Evolutionary conservation across 768 basidiomycete species (phyloP), one percentile per base, ranked within the genome.

Genomic region (Ramaria rubella): DNA sequence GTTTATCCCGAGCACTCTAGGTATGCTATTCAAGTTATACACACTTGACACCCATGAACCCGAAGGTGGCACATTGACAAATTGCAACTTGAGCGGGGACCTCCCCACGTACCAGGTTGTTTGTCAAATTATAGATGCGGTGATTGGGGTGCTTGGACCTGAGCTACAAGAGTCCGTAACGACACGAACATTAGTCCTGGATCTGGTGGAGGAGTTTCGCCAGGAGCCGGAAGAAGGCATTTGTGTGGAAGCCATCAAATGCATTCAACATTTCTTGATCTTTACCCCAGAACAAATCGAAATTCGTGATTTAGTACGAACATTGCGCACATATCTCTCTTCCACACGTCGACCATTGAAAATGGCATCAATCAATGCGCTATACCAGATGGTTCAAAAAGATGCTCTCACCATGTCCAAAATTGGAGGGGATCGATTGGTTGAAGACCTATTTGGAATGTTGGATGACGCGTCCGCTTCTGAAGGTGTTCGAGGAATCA

Each of bases 311-410:
- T 77, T 94, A 7, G 87, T 97, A 24, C 73, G 78, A 40, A 83
- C 79, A 33, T 92, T 98, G 70, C 80, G 90, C 43, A 72, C 75
- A 1, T 82, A 97, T 69, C 78, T 98, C 21, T 81, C 82, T 0
- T 95, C 93, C 1, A 77, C 86, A 8, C 79, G 90, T 15, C 75
- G 92, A 38, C 89, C 92, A 5, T 78, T 96, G 54, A 96, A 94
- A 70, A 78, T 95, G 5, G 94, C 94, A 11, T 90, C 94, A 0
- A 95, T 98, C 69, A 92, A 97, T 66, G 93, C 90, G 0, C 73
- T 99, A 5, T 99, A 99, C 68, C 94, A 97, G 64, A 88, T 98
- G 26, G 93, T 98, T 1, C 96, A 97, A 70, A 87, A 90, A 61
- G 94, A 98, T 70, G 95, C 94, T 0, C 70, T 94, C 14, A 76